phyloP scores from a whole-genome alignment of 805 yeast genomes.

The Candida ipomoeae region DNA sequence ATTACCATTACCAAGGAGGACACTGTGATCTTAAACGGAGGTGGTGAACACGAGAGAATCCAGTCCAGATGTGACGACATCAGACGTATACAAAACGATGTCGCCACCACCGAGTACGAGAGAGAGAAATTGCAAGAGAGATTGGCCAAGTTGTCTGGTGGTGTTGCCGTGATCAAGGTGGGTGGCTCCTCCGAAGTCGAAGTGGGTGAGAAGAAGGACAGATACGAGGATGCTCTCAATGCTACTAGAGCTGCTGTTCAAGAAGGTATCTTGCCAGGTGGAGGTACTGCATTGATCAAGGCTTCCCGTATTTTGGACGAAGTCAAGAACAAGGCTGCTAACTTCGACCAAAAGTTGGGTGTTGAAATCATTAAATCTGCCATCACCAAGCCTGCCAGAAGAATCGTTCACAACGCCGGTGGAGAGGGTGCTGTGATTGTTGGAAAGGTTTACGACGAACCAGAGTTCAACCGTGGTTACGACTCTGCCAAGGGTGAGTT shows the following conservation, averaged over 20 bases:
- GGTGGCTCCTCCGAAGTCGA: conserved; percentile 97
- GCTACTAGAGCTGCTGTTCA: conserved; percentile 99
- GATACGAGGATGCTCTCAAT: conserved; percentile 96
- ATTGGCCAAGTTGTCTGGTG: conserved; percentile 93
- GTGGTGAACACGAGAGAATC: conserved; percentile 78
- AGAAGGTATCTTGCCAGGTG: conserved; percentile 98
- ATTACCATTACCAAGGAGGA: conserved; percentile 93
- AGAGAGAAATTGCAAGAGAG: conserved; percentile 96
- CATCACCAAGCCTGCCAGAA: conserved; percentile 90
- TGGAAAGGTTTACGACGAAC: conserved; percentile 70
- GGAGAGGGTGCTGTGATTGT: conserved; percentile 96
- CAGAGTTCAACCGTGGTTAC: conserved; percentile 84
- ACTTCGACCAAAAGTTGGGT: conserved; percentile 96
- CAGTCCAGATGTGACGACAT: conserved; percentile 91
- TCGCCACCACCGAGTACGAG: conserved; percentile 84
- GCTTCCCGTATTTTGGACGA: conserved; percentile 74
- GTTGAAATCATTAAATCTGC: conserved; percentile 90
- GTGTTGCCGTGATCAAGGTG: conserved; percentile 96
- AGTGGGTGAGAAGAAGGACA: conserved; percentile 99
- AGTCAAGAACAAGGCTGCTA: conserved; percentile 59
- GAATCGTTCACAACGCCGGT: conserved; percentile 95
- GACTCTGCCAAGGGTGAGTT: conserved; percentile 89
- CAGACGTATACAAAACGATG: conserved; percentile 70
- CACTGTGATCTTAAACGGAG: conserved; percentile 89
- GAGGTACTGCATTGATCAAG: conserved; percentile 96